A percentile compares a stretch with the other conserved stretches of the same genome.
Conservation (phyloP, 352 stramenopile genomes). For the Peronospora destructor region DNA sequence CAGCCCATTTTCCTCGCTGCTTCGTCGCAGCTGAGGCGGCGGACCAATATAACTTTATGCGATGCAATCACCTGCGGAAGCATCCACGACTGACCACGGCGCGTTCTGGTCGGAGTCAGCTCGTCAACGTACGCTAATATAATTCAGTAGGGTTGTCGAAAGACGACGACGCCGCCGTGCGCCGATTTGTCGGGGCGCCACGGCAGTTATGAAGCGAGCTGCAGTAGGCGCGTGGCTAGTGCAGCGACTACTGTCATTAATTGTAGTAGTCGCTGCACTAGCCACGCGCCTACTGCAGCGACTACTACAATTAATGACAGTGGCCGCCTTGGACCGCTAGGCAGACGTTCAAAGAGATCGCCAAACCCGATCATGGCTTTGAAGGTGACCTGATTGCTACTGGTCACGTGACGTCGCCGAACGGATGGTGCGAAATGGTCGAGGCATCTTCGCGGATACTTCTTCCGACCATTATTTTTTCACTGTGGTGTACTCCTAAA, state of each 20-base stretch:
- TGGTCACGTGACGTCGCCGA: constrained; percentile 4
- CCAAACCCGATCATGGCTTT: constrained; percentile 1
- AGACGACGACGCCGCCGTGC: constrained; percentile 3
- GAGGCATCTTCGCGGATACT: constrained; percentile 6
- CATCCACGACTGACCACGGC: constrained; percentile 14
- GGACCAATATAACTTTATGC: constrained; percentile 9
- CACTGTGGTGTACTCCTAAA: constrained; percentile 7
- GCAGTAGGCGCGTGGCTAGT: no score
- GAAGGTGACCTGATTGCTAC: constrained; percentile 11
- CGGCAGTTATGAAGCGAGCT: neutral
- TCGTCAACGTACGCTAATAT: constrained; percentile 24
- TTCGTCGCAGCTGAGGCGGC: constrained; percentile 7
- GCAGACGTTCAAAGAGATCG: constrained; percentile 10
- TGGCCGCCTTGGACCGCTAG: constrained; percentile 1
- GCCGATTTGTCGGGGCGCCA: constrained; percentile 6
- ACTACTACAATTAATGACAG: constrained; percentile 6
- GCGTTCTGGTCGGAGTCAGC: constrained; percentile 19
- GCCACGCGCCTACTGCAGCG: no score
- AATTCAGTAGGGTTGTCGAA: constrained; percentile 20
- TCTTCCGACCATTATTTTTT: constrained; percentile 7
- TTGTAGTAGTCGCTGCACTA: constrained; percentile 5
- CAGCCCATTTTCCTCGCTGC: constrained; percentile 1
- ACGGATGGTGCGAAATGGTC: constrained; percentile 11
- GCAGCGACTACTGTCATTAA: neutral
- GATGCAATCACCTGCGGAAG: constrained; percentile 15